Percentiles rank a stretch among this genome's conserved stretches.
phyloP scores from a whole-genome alignment of 768 basidiomycete genomes.

The Kondoa malvinella region DNA sequence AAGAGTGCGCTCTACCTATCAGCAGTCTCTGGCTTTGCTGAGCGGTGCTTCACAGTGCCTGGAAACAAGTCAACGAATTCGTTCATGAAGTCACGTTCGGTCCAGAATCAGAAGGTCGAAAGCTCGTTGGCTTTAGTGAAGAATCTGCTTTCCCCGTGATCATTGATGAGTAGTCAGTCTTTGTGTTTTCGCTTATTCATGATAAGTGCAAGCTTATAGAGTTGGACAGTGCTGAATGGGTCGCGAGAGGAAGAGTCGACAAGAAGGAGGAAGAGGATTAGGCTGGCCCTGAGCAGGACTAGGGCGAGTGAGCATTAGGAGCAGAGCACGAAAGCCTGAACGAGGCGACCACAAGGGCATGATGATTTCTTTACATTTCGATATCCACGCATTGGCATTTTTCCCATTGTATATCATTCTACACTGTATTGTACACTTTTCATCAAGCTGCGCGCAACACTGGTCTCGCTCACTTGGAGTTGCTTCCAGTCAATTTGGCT shows the following conservation, averaged over 20 bases:
- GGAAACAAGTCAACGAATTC: background rate
- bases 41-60: too few species aligned
- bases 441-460: too few species aligned
- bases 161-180: slow-evolving; percentile 9
- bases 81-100: background rate
- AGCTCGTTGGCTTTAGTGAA: background rate
- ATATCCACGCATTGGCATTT: background rate
- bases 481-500: background rate
- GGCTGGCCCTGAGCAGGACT: background rate
- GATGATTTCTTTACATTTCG: background rate
- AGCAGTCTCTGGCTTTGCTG: too few species aligned
- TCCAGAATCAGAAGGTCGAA: background rate
- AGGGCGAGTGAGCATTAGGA: background rate
- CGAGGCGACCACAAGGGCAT: background rate
- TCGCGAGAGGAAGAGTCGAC: background rate
- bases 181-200: background rate
- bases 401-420: background rate
- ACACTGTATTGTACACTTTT: too few species aligned
- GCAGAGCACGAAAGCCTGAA: background rate
- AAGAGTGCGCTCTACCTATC: too few species aligned
- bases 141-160: slow-evolving; percentile 1
- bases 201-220: background rate
- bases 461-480: background rate
- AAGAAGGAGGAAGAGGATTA: background rate
- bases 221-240: slow-evolving; percentile 1